Conservation (phyloP, 2,329 filamentous ascomycete genomes). For the Biscogniauxia marginata region DNA sequence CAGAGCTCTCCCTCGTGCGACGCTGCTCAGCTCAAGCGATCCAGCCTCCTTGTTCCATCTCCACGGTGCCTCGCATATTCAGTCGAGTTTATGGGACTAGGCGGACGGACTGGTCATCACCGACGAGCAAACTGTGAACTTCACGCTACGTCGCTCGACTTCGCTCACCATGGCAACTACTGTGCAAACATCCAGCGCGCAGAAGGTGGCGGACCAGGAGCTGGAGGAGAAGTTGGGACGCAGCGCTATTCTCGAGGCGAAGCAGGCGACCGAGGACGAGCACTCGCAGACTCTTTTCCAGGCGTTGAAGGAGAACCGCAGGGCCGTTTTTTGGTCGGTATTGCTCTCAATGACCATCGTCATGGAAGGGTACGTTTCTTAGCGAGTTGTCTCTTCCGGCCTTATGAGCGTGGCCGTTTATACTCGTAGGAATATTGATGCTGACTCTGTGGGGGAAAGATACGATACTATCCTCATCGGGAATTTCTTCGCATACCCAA, state of each 20-base stretch:
- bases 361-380: slow-evolving; percentile 31
- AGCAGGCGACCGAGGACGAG: slow-evolving; percentile 32
- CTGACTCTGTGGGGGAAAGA: slow-evolving; percentile 14
- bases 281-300: slow-evolving; percentile 30
- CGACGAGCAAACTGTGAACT: neutral
- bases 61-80: neutral
- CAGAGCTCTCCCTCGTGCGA: neutral
- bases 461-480: slow-evolving; percentile 33
- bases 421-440: neutral
- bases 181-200: slow-evolving; percentile 18
- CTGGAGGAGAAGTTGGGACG: slow-evolving; percentile 31
- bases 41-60: neutral
- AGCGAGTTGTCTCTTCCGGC: too few relatives aligned
- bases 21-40: neutral
- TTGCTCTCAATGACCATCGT: slow-evolving; percentile 33
- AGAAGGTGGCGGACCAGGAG: slow-evolving; percentile 30
- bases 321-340: slow-evolving; percentile 31
- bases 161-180: slow-evolving; percentile 19
- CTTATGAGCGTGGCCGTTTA: neutral
- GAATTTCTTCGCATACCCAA: slow-evolving; percentile 32
- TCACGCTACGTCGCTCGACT: neutral
- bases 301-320: slow-evolving; percentile 29
- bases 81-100: neutral
- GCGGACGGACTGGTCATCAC: too few relatives aligned
- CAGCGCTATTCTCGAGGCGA: slow-evolving; percentile 28